A percentile compares a stretch with the other conserved stretches of the same genome.
phyloP scores from a whole-genome alignment of 192 early-diverging fungal genomes.

The Phycomyces blakesleeanus region DNA sequence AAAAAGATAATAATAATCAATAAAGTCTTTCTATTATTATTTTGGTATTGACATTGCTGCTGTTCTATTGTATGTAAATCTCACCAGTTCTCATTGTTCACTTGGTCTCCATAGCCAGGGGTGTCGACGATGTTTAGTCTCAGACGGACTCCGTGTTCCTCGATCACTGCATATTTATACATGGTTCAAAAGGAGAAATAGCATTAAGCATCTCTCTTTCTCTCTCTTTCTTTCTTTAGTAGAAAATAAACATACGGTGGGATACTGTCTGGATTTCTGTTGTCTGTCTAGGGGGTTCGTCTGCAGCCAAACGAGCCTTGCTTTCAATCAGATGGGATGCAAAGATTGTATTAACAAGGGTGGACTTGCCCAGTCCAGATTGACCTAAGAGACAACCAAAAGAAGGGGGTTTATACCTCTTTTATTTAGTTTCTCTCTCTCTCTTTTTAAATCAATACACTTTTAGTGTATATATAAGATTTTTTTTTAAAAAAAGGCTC shows the following conservation, averaged over 20 bases:
- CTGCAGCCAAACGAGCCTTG: constrained; percentile 77
- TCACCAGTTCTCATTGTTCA: constrained; percentile 96
- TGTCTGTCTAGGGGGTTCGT: constrained; percentile 86
- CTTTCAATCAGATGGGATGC: constrained; percentile 91
- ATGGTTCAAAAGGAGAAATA: neutral
- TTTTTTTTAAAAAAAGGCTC: too few relatives aligned
- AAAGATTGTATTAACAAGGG: constrained; percentile 96
- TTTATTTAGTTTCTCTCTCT: neutral
- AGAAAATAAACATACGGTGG: constrained; percentile 59
- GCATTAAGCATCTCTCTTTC: too few relatives aligned
- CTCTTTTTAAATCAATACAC: too few relatives aligned
- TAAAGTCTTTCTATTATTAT: too few relatives aligned
- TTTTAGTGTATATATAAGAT: too few relatives aligned
- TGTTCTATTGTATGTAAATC: neutral
- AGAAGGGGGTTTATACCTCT: neutral
- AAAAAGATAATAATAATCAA: too few relatives aligned
- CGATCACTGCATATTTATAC: constrained; percentile 60
- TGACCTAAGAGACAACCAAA: constrained; percentile 59
- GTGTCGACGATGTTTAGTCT: constrained; percentile 96
- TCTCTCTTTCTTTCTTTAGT: neutral
- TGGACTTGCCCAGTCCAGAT: constrained; percentile 95
- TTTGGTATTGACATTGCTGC: too few relatives aligned
- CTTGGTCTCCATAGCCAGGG: constrained; percentile 96
- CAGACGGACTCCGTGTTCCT: constrained; percentile 92
- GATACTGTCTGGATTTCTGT: constrained; percentile 91